These are phyloP conservation scores for Sugiyamaella pinicola DNA, from an alignment of 1,139 yeast species.

Conservation along the genomic window DNA sequence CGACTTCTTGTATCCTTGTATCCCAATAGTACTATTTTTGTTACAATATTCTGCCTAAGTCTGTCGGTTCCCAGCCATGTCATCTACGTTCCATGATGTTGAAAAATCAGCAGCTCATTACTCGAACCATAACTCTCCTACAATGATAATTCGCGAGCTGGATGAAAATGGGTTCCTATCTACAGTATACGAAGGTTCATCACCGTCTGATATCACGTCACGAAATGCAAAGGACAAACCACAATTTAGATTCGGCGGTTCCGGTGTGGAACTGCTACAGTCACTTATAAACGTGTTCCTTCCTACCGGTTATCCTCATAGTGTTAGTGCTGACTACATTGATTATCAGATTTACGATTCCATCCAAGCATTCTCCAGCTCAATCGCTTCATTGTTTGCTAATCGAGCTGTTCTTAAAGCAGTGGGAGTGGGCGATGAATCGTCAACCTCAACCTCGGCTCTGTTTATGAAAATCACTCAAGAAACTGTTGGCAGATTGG, in stretches of 20 bases:
- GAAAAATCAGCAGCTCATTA: conserved; percentile 17
- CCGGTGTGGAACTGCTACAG: conserved; percentile 26
- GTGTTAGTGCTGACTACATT: conserved; percentile 42
- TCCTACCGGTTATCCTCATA: conserved; percentile 45
- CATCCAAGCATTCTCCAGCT: conserved; percentile 44
- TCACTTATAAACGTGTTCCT: conserved; percentile 40
- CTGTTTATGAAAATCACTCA: conserved; percentile 44
- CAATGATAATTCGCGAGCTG: conserved; percentile 26
- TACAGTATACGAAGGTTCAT: conserved; percentile 29
- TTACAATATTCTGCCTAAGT: no score
- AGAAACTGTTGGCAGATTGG: conserved; percentile 45
- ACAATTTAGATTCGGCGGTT: conserved; percentile 10
- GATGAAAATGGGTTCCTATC: conserved; percentile 33
- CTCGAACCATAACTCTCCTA: conserved; percentile 4
- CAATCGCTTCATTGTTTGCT: conserved; percentile 44
- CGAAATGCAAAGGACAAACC: conserved; percentile 17
- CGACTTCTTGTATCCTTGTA: no score
- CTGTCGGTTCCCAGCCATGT: background rate
- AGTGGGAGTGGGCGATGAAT: conserved; percentile 45
- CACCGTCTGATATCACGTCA: conserved; percentile 20
- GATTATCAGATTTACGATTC: conserved; percentile 45
- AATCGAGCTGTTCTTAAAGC: conserved; percentile 44
- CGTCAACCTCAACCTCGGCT: conserved; percentile 45
- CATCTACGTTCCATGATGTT: conserved; percentile 15
- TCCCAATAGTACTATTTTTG: no score